A percentile compares a stretch with the other conserved stretches of the same genome.
Evolutionary conservation across 2,329 filamentous ascomycete species (phyloP).

Genomic region (Tolypocladium paradoxum): DNA sequence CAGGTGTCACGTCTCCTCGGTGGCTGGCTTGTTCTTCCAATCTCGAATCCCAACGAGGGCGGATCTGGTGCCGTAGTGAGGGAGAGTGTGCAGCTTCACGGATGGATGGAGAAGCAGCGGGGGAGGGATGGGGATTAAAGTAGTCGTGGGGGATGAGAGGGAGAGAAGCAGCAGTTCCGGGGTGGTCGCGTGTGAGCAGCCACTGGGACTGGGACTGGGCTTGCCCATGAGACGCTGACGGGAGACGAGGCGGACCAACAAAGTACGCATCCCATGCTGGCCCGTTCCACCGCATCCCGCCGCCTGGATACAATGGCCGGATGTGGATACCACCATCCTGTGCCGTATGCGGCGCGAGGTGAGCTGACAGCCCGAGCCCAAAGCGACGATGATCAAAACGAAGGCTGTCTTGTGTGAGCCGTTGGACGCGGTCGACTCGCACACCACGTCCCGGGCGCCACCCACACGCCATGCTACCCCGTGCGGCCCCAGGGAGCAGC

Average conservation of each 20-base stretch:
- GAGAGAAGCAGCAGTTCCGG: constrained; percentile 4
- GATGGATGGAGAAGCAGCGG: constrained; percentile 3
- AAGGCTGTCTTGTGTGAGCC: neutral
- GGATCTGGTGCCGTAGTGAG: neutral
- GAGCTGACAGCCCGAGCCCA: neutral
- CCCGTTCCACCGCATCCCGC: neutral
- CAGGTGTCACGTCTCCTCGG: neutral
- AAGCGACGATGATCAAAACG: neutral
- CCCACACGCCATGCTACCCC: neutral
- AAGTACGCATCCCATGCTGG: neutral
- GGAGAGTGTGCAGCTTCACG: neutral
- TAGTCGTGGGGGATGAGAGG: constrained; percentile 3
- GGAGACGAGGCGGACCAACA: neutral
- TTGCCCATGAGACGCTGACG: neutral
- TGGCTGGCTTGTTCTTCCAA: neutral
- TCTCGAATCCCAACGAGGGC: neutral
- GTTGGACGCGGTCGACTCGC: neutral
- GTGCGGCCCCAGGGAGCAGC: neutral
- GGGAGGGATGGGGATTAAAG: constrained; percentile 1
- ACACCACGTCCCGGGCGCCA: neutral
- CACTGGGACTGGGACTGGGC: too few species aligned
- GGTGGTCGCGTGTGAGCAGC: constrained; percentile 4
- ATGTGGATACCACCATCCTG: neutral
- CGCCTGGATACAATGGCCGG: neutral
- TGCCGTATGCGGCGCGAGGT: neutral